A percentile compares a stretch with the other conserved stretches of the same genome.
Evolutionary conservation across 73 alveolate genomes (phyloP).

Genomic region (Effrenium voratum): DNA sequence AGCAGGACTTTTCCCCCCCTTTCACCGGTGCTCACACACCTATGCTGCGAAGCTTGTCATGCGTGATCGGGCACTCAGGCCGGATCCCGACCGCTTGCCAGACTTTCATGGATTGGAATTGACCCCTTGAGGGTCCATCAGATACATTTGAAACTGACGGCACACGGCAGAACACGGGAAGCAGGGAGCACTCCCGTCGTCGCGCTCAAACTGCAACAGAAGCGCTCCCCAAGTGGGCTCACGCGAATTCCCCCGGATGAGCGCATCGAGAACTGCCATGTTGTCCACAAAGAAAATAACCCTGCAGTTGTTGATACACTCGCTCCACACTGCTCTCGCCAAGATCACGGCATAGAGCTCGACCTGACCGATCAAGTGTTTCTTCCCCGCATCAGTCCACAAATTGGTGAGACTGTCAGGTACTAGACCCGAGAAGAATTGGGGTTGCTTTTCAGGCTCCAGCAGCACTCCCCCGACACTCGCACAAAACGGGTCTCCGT

Average conservation of each 20-base stretch:
- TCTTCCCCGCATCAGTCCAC: not conserved
- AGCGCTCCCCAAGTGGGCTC: not conserved
- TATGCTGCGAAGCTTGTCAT: not conserved
- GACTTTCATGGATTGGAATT: not conserved
- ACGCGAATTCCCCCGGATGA: not conserved
- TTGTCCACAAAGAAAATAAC: not conserved
- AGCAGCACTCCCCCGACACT: not conserved
- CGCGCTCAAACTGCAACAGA: not conserved
- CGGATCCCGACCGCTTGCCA: not conserved
- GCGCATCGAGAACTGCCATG: not conserved
- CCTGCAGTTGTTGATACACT: not conserved
- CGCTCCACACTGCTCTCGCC: not conserved
- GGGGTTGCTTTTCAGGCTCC: too few relatives aligned
- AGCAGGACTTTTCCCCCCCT: not conserved
- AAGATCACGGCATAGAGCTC: not conserved
- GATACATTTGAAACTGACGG: not conserved
- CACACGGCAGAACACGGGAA: not conserved
- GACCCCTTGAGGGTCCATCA: not conserved
- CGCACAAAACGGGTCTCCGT: not conserved
- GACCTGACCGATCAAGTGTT: constrained; percentile 8
- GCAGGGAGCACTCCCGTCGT: not conserved
- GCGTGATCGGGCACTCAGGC: not conserved
- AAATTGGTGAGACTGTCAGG: not conserved
- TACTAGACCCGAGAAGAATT: not conserved
- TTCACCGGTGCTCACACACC: not conserved